Percentiles rank a stretch among this genome's conserved stretches.
These are phyloP conservation scores for Metschnikowia corniflorae DNA, from an alignment of 805 yeast species.

Conservation along the genomic window DNA sequence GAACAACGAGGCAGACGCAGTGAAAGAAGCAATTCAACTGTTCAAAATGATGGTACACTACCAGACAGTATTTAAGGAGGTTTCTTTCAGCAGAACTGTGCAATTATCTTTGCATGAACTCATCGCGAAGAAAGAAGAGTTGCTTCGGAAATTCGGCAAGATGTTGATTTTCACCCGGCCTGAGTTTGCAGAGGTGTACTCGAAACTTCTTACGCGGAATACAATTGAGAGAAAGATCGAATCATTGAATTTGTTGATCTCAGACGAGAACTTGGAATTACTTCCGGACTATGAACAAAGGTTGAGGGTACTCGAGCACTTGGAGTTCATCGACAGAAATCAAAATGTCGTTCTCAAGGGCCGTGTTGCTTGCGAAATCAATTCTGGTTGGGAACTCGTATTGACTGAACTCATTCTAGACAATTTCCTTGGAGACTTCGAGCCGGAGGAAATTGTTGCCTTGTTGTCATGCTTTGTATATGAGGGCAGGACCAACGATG, in stretches of 20 bases:
- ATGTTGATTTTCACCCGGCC: slow-evolving; percentile 33
- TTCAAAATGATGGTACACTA: slow-evolving; percentile 32
- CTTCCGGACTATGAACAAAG: slow-evolving; percentile 94
- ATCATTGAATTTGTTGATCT: slow-evolving; percentile 55
- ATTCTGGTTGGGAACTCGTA: slow-evolving; percentile 86
- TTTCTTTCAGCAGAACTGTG: slow-evolving; percentile 33
- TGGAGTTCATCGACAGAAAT: slow-evolving; percentile 75
- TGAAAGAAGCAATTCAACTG: slow-evolving; percentile 34
- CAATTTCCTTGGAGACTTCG: slow-evolving; percentile 88
- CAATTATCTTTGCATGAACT: slow-evolving; percentile 37
- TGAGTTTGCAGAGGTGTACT: slow-evolving; percentile 43
- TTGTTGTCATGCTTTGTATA: slow-evolving; percentile 87
- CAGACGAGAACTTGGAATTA: slow-evolving; percentile 85
- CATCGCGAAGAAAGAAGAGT: slow-evolving; percentile 32
- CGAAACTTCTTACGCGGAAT: slow-evolving; percentile 44
- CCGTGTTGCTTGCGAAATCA: slow-evolving; percentile 88
- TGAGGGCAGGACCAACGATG: slow-evolving; percentile 71
- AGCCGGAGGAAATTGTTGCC: slow-evolving; percentile 97
- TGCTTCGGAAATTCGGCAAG: slow-evolving; percentile 28
- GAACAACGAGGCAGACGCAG: slow-evolving; percentile 32
- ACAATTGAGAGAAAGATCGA: slow-evolving; percentile 49
- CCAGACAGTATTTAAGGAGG: slow-evolving; percentile 43
- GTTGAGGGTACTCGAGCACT: slow-evolving; percentile 66
- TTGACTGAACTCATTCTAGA: slow-evolving; percentile 87
- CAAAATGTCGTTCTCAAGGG: slow-evolving; percentile 85